Base-by-base conservation (phyloP, 306 rosid genomes). In the Quercus engelmannii region DNA sequence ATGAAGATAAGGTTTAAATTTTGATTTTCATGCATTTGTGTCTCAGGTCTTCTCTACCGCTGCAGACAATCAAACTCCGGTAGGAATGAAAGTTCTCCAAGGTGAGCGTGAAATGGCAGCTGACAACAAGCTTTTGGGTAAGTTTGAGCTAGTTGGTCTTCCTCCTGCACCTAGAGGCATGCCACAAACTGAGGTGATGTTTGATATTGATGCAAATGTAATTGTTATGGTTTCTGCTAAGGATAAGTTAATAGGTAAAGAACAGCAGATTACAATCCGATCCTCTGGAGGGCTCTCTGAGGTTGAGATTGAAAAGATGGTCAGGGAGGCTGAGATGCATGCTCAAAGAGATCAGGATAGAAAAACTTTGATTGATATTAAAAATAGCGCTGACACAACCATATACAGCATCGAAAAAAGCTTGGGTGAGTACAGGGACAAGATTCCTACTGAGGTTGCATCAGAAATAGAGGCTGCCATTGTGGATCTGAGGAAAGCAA, bases 51-150 rank as follows among this genome's bases (percentile, higher is more conserved):
- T 94, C 72, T 94, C 97, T 4, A 94, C 98, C 0, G 98, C 98
- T 31, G 97, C 97, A 6, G 97, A 94, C 83, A 94, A 94, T 70
- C 98, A 94, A 75, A 94, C 97, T 9, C 98, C 88, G 79, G 98
- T 94, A 1, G 97, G 97, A 25, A 91, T 94, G 76, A 94, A 92
- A 88, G 98, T 94, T 67, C 79, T 94, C 49, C 97, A 94, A 81
- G 98, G 98, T 35, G 98, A 94, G 88, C 88, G 98, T 12, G 97
- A 94, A 80, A 94, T 94, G 98, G 98, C 98, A 15, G 0, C 94
- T 0, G 97, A 94, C 86, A 94, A 94, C 90, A 94, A 92, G 82
- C 75, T 87, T 80, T 82, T 94, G 17, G 97, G 98, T 25, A 97
- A 94, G 76, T 94, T 94, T 75, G 97, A 92, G 56, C 97, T 94